Percentiles rank a stretch among this genome's conserved stretches.
Conservation (phyloP, 2,329 filamentous ascomycete genomes). For the Pseudogymnoascus sp. region DNA sequence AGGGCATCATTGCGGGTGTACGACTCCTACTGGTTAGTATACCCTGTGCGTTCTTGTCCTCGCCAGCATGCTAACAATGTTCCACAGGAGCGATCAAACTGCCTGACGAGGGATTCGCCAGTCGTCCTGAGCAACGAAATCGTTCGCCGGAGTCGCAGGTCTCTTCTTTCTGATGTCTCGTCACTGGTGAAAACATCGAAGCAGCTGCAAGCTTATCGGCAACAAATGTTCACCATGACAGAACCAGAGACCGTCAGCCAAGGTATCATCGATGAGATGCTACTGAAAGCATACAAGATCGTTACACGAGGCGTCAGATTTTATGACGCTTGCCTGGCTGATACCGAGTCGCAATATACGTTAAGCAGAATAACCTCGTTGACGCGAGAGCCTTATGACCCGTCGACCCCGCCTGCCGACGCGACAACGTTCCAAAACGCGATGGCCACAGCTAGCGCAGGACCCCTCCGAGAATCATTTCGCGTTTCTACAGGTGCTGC, state of each 20-base stretch:
- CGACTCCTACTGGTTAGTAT: slow-evolving; percentile 73
- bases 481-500: slow-evolving; percentile 24
- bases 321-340: slow-evolving; percentile 72
- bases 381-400: slow-evolving; percentile 49
- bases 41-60: background rate
- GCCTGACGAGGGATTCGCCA: slow-evolving; percentile 71
- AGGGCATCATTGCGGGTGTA: slow-evolving; percentile 87
- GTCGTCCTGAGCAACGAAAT: slow-evolving; percentile 67
- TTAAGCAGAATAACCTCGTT: slow-evolving; percentile 53
- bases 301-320: slow-evolving; percentile 87
- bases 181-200: slow-evolving; percentile 84
- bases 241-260: slow-evolving; percentile 51
- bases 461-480: slow-evolving; percentile 24
- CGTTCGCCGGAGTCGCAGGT: slow-evolving; percentile 75
- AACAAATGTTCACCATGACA: slow-evolving; percentile 38
- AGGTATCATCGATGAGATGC: slow-evolving; percentile 81
- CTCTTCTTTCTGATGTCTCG: slow-evolving; percentile 80
- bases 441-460: slow-evolving; percentile 32
- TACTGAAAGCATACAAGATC: slow-evolving; percentile 87
- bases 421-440: slow-evolving; percentile 40
- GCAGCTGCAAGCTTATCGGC: slow-evolving; percentile 56
- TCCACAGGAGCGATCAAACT: slow-evolving; percentile 73
- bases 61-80: slow-evolving; percentile 12
- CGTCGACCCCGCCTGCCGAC: slow-evolving; percentile 56
- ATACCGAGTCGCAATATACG: slow-evolving; percentile 39